Base-by-base conservation (phyloP, 179 eudicot genomes). In the Sideroxylon spinosum region DNA sequence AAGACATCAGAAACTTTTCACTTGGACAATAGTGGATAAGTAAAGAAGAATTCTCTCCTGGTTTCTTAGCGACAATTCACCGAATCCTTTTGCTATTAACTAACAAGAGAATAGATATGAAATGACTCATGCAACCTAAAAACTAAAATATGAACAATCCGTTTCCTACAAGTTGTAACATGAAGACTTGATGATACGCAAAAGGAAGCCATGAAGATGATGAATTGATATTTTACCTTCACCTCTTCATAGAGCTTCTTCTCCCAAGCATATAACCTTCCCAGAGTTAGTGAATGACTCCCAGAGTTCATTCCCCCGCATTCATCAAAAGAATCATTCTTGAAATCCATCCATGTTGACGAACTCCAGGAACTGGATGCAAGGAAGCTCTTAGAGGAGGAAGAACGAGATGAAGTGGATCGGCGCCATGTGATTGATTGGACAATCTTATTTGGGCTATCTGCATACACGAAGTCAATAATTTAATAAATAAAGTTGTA, bases 251-350 rank as follows among this genome's bases (percentile, higher is more conserved):
- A 90, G 59, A 90, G 89, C 87, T 90, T 90, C 86, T 86, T 86
- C 75, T 90, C 93, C 91, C 93, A 90, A 67, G 89, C 93, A 80
- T 83, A 88, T 57, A 90, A 75, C 68, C 93, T 85, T 68, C 84
- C 91, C 60, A 90, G 65, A 2, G 93, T 90, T 66, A 67, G 82
- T 0, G 86, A 88, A 85, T 90, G 93, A 74, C 90, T 86, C 17
- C 93, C 93, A 9, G 93, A 85, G 48, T 77, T 81, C 91, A 90
- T 90, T 70, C 89, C 85, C 16, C 85, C 76, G 61, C 25, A 71
- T 56, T 76, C 85, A 75, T 82, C 86, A 76, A 78, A 68, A 29
- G 70, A 32, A 20, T 80, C 84, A 71, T n/a, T 73, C 71, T 28
- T 79, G 74, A 59, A 53, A 46, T 83, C 93, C n/a, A 85, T 76